Conservation (phyloP, 768 basidiomycete genomes). For the Erythrobasidium yunnanense region DNA sequence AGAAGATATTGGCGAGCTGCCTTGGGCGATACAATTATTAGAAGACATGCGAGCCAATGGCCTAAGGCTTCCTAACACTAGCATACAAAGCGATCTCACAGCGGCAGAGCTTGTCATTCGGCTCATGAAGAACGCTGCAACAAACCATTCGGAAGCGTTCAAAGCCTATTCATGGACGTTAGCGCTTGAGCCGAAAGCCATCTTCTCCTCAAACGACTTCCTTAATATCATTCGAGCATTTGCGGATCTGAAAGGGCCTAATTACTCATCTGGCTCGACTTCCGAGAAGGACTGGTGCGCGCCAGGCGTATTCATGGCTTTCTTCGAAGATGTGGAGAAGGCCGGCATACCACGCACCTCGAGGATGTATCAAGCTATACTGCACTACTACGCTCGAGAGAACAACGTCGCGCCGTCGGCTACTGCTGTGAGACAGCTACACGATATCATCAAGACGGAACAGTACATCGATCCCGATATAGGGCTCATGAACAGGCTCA, state of each 20-base stretch:
- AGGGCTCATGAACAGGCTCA: slow-evolving; percentile 66
- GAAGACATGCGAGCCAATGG: slow-evolving; percentile 51
- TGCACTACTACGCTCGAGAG: slow-evolving; percentile 34
- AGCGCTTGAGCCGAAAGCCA: slow-evolving; percentile 35
- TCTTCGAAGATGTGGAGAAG: slow-evolving; percentile 35
- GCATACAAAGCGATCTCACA: neutral
- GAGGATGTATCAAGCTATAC: slow-evolving; percentile 30
- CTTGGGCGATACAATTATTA: slow-evolving; percentile 44
- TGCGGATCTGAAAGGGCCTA: slow-evolving; percentile 55
- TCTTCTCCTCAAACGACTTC: slow-evolving; percentile 32
- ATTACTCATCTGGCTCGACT: slow-evolving; percentile 52
- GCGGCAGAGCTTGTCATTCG: slow-evolving; percentile 51
- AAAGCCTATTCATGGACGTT: slow-evolving; percentile 49
- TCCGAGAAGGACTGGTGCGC: slow-evolving; percentile 44
- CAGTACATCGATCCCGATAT: slow-evolving; percentile 61
- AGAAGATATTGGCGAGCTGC: slow-evolving; percentile 26
- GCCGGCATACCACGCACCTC: slow-evolving; percentile 26
- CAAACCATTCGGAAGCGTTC: slow-evolving; percentile 52
- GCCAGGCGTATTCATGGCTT: slow-evolving; percentile 49
- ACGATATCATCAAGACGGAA: slow-evolving; percentile 68
- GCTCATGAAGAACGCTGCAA: slow-evolving; percentile 55
- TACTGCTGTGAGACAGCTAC: slow-evolving; percentile 50
- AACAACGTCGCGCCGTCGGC: neutral
- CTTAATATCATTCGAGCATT: slow-evolving; percentile 43
- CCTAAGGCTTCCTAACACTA: neutral